Evolutionary conservation across 345 rosid genomes (phyloP).

Genomic region (Hypericum perforatum): DNA sequence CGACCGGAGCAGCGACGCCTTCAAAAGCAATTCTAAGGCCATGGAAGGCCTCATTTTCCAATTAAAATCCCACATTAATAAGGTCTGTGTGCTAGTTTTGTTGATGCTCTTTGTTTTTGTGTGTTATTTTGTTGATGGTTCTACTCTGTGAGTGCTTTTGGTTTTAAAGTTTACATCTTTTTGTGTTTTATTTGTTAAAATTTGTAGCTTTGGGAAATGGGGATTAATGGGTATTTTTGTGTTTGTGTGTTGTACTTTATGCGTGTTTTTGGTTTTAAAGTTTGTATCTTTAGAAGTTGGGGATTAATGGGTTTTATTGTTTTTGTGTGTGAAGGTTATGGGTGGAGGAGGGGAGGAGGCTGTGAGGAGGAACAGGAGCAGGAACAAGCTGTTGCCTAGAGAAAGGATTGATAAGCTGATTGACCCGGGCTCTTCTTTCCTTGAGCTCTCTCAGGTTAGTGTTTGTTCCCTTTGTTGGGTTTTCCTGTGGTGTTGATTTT

Average conservation of each 20-base stretch:
- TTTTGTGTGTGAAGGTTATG: conserved; percentile 40
- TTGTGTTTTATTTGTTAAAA: no score
- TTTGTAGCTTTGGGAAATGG: no score
- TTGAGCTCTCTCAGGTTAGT: conserved; percentile 86
- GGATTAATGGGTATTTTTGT: background rate
- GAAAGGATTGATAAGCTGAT: conserved; percentile 76
- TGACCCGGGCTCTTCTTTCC: conserved; percentile 86
- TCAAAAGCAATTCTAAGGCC: conserved; percentile 43
- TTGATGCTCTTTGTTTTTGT: background rate
- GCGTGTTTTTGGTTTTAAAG: background rate
- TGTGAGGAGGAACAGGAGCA: conserved; percentile 72
- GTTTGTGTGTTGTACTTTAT: conserved; percentile 3
- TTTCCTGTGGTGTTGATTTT: background rate
- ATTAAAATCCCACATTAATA: conserved; percentile 58
- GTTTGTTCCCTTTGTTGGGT: background rate
- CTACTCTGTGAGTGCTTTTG: conserved; percentile 3
- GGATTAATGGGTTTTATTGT: background rate
- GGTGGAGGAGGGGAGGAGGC: conserved; percentile 88
- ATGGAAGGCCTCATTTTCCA: conserved; percentile 61
- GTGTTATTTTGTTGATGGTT: background rate
- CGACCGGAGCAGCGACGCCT: conserved; percentile 49
- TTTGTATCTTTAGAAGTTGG: no score
- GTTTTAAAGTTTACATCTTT: no score
- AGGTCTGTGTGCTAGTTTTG: conserved; percentile 30
- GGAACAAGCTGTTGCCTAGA: conserved; percentile 85